Evolutionary conservation across 352 stramenopile species (phyloP).

Genomic region (Pythium insidiosum): DNA sequence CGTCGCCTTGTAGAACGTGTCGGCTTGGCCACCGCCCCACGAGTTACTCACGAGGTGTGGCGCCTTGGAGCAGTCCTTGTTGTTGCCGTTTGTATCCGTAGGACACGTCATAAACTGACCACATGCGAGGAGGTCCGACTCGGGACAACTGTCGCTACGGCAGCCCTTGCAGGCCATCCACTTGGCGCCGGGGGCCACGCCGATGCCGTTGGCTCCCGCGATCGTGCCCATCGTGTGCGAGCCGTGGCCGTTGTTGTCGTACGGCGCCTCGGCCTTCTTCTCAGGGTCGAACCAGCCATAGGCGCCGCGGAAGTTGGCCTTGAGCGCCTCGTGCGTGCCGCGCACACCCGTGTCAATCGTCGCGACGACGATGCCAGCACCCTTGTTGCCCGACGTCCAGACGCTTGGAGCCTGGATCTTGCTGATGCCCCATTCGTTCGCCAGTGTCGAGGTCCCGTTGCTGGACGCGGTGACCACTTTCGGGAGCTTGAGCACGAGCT

Average conservation of each 20-base stretch:
- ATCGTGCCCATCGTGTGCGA: slow-evolving; percentile 6
- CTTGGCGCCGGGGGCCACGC: slow-evolving; percentile 1
- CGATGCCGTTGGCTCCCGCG: slow-evolving; percentile 2
- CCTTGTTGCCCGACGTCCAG: slow-evolving; percentile 8
- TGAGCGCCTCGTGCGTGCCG: slow-evolving; percentile 5
- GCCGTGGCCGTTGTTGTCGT: slow-evolving; percentile 7
- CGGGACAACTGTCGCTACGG: not conserved
- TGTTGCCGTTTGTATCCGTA: slow-evolving; percentile 3
- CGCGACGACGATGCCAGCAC: slow-evolving; percentile 6
- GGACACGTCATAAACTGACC: slow-evolving; percentile 10
- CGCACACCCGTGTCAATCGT: slow-evolving; percentile 10
- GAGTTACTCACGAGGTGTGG: slow-evolving; percentile 18
- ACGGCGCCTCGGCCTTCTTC: slow-evolving; percentile 2
- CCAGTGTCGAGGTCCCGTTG: not conserved
- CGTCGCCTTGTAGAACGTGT: slow-evolving; percentile 2
- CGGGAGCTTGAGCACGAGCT: not conserved
- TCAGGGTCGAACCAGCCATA: slow-evolving; percentile 20
- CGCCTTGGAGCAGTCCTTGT: slow-evolving; percentile 14
- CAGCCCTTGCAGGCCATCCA: slow-evolving; percentile 6
- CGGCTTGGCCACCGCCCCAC: slow-evolving; percentile 10
- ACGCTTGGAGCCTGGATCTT: slow-evolving; percentile 6
- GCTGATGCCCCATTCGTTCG: slow-evolving; percentile 7
- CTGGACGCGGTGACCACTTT: not conserved
- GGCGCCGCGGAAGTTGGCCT: slow-evolving; percentile 10
- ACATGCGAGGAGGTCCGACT: slow-evolving; percentile 6